Conservation (phyloP, 1,139 yeast species). For the Yarrowia galli region DNA sequence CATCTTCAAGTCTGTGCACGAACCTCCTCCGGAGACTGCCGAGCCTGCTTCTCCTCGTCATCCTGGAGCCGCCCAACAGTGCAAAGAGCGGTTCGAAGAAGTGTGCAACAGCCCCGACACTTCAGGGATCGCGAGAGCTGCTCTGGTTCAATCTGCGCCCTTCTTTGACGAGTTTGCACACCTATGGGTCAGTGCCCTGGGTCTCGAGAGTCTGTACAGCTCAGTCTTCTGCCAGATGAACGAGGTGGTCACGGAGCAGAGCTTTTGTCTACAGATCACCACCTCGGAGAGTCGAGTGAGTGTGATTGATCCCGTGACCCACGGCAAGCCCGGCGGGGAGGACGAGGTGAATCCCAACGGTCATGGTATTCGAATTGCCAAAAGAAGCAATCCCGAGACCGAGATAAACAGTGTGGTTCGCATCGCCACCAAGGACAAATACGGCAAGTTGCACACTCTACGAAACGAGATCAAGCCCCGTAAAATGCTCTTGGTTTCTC, state of each 20-base stretch:
- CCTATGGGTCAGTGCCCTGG: constrained; percentile 44
- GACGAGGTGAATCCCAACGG: constrained; percentile 29
- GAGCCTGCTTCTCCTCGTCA: not conserved
- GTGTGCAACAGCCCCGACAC: constrained; percentile 30
- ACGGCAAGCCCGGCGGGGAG: not conserved
- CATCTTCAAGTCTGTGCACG: constrained; percentile 21
- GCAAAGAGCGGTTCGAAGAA: constrained; percentile 9
- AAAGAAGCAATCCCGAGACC: not conserved
- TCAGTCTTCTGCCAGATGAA: constrained; percentile 47
- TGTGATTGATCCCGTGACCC: constrained; percentile 26
- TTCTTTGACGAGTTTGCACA: constrained; percentile 46
- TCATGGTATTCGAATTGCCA: not conserved
- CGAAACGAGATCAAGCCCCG: not conserved
- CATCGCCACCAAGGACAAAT: not conserved
- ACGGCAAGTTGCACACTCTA: not conserved
- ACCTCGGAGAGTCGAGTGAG: constrained; percentile 8
- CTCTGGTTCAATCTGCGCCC: constrained; percentile 42
- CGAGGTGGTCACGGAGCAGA: constrained; percentile 43
- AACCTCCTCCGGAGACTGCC: not conserved
- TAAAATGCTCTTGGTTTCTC: constrained; percentile 6
- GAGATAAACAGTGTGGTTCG: not conserved
- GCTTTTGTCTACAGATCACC: constrained; percentile 44
- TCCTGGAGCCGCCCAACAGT: constrained; percentile 12
- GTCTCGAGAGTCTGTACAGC: constrained; percentile 42
- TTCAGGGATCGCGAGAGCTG: constrained; percentile 38